Percentiles rank a stretch among this genome's conserved stretches.
Evolutionary conservation across 495 filamentous ascomycete species (phyloP).

Genomic region (Parachaetomium inaequale): DNA sequence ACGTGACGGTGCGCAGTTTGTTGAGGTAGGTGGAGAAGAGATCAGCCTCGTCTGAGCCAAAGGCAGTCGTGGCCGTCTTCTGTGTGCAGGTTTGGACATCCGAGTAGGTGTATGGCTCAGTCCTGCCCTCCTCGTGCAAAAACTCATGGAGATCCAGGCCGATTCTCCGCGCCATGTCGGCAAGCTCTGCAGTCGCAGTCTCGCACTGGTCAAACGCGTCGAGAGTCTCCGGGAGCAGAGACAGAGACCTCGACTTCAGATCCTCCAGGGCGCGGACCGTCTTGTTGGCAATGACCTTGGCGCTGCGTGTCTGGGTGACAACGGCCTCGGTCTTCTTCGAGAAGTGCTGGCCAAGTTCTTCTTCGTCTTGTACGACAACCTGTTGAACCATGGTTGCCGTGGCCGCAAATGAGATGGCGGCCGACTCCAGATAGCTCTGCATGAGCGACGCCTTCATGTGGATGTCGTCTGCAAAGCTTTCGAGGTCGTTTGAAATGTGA

Average conservation of each 20-base stretch:
- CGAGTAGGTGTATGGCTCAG: conserved; percentile 59
- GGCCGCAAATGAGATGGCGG: conserved; percentile 63
- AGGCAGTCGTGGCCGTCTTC: conserved; percentile 48
- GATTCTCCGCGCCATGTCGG: conserved; percentile 60
- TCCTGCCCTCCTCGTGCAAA: conserved; percentile 70
- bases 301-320: conserved; percentile 69
- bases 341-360: conserved; percentile 65
- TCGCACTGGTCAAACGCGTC: conserved; percentile 57
- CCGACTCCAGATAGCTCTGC: conserved; percentile 78
- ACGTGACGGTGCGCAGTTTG: conserved; percentile 62
- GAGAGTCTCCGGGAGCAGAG: conserved; percentile 58
- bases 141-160: conserved; percentile 62
- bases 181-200: conserved; percentile 59
- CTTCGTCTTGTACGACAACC: conserved; percentile 55
- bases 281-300: conserved; percentile 81
- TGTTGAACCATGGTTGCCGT: conserved; percentile 62
- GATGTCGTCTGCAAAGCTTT: conserved; percentile 74
- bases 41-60: conserved; percentile 53
- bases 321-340: conserved; percentile 67
- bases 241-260: conserved; percentile 70
- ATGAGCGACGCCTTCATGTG: conserved; percentile 68
- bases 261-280: conserved; percentile 74
- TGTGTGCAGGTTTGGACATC: conserved; percentile 63
- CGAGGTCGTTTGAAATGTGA: conserved; percentile 66
- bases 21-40: conserved; percentile 65